Conservation (phyloP, 306 rosid genomes). For the Cucumis sativus region Cucumber_9930_V3 NC_026655.2:15751501-15752000, state of each 20-base stretch:
- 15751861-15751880: constrained; percentile 81
- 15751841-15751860: constrained; percentile 75
- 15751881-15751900: constrained; percentile 89
- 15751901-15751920: constrained; percentile 61
- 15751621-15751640: too few relatives aligned
- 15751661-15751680: too few relatives aligned
- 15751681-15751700: background rate
- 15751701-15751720: background rate
- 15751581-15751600: too few relatives aligned
- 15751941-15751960: constrained; percentile 64
- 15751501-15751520: too few relatives aligned
- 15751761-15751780: background rate
- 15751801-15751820: constrained; percentile 70
- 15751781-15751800: constrained; percentile 27
- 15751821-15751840: constrained; percentile 87
- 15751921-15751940: constrained; percentile 81
- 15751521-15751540: too few relatives aligned
- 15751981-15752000: constrained; percentile 65
- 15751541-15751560: background rate
- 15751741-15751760: too few relatives aligned
- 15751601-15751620: too few relatives aligned
- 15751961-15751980: constrained; percentile 51
- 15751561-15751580: background rate
- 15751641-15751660: too few relatives aligned
- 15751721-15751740: background rate